Base-by-base conservation (phyloP, 345 rosid genomes). In the Brassica cretica region DNA sequence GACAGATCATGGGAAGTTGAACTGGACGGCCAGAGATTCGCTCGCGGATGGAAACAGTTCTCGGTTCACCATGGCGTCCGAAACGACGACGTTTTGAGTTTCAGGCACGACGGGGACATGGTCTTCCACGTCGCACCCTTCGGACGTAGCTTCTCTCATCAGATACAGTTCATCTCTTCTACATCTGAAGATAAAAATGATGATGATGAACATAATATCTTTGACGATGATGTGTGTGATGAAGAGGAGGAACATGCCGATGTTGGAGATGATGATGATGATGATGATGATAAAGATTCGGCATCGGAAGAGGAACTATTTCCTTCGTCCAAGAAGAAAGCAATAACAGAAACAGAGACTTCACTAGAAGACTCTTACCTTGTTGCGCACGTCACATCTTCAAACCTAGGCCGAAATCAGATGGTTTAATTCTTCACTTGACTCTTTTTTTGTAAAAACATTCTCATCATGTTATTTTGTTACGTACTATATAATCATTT, bases 1-100 rank as follows among this genome's bases (percentile, higher is more conserved):
- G 73, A 68, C 70, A 78, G 1, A 61, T 8, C 37, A 5, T 78
- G 82, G 78, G 70, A 78, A 66, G 78, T 78, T 55, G 59, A 73
- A 2, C 19, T 73, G 12, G 74, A 67, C 70, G 78, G 64, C 0
- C 29, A 11, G 14, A 78, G 74, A 73, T 35, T 73, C 70, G 74
- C 49, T 24, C 16, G 4, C 2, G 78, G 82, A 2, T 78, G 82
- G 82, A 68, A 61, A 61, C 7, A 5, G 15, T 78, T 78, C 74
- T 66, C 74, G 0, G 16, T 33, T 10, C 30, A n/a, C 30, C 82
- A 78, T 37, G 3, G 25, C 35, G 58, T 78, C 69, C 69, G 78
- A 11, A 16, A 32, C 70, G 59, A 73, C 33, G 82, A 78, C 70
- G 33, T 78, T 62, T 68, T 73, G 71, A 58, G 73, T 68, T 78